These are phyloP conservation scores for Nemania bipapillata DNA, from an alignment of 2,329 filamentous ascomycete species.

Conservation along the genomic window DNA sequence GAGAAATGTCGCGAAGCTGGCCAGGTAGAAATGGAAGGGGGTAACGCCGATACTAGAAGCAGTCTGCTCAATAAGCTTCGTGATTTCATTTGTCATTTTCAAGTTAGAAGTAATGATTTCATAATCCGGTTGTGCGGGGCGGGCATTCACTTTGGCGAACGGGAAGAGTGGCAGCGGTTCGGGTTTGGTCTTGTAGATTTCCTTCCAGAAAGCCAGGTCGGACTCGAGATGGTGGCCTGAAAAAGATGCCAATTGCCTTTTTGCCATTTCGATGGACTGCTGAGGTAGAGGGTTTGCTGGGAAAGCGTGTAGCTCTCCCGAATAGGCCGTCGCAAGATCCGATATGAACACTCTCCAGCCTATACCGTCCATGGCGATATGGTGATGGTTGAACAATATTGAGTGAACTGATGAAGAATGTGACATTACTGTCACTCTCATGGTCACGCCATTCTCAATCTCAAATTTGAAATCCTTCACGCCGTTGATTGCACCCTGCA, in stretches of 20 bases:
- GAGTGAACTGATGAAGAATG: not conserved
- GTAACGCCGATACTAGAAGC: not conserved
- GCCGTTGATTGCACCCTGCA: not conserved
- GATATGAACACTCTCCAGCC: not conserved
- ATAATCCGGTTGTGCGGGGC: not conserved
- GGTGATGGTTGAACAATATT: slow-evolving; percentile 19
- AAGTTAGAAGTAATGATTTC: not conserved
- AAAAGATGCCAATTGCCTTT: not conserved
- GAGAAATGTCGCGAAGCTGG: not conserved
- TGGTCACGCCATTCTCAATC: slow-evolving; percentile 3
- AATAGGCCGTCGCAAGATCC: not conserved
- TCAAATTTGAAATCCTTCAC: slow-evolving; percentile 6
- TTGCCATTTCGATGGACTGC: slow-evolving; percentile 17
- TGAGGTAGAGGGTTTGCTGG: not conserved
- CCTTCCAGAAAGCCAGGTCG: slow-evolving; percentile 1
- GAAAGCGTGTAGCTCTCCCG: too few relatives aligned
- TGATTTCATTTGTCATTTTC: not conserved
- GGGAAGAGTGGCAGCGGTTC: slow-evolving; percentile 19
- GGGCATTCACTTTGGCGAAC: not conserved
- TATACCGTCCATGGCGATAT: slow-evolving; percentile 18
- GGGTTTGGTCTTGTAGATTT: not conserved
- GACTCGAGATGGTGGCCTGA: not conserved
- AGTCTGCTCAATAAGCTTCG: not conserved
- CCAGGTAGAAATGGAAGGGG: not conserved
- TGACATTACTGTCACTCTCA: slow-evolving; percentile 4